These are phyloP conservation scores for Wickerhamiella occidentalis DNA, from an alignment of 805 yeast genomes.

Conservation along the genomic window DNA sequence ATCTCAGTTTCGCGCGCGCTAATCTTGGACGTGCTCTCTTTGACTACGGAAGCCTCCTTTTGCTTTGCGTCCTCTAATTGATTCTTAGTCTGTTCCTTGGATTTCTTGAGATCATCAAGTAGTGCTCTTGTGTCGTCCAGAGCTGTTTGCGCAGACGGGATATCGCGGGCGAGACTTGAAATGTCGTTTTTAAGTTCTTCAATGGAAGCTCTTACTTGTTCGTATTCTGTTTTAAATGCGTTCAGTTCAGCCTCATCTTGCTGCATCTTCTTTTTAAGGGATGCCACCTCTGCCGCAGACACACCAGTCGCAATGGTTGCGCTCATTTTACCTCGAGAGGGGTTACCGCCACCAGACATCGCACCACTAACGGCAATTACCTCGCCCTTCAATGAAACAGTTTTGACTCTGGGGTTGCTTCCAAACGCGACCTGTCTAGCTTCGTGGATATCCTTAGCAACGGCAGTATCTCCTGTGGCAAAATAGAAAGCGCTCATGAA, in stretches of 20 bases:
- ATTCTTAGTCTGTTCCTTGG: not conserved
- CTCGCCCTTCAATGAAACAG: slow-evolving; percentile 86
- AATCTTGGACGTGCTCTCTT: not conserved
- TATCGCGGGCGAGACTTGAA: slow-evolving; percentile 35
- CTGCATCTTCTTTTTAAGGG: slow-evolving; percentile 13
- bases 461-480: slow-evolving; percentile 76
- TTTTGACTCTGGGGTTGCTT: slow-evolving; percentile 55
- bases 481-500: slow-evolving; percentile 84
- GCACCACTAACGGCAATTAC: slow-evolving; percentile 89
- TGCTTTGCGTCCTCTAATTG: not conserved
- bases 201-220: slow-evolving; percentile 40
- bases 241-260: not conserved
- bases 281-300: slow-evolving; percentile 8
- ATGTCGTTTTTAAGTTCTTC: not conserved
- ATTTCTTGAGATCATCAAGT: not conserved
- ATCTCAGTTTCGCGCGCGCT: slow-evolving; percentile 36
- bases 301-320: slow-evolving; percentile 10
- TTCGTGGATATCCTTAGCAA: slow-evolving; percentile 61
- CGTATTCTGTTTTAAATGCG: not conserved
- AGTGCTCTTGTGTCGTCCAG: not conserved
- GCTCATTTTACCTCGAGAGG: slow-evolving; percentile 62
- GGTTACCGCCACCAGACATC: slow-evolving; percentile 89
- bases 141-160: slow-evolving; percentile 29
- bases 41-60: not conserved
- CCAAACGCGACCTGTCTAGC: slow-evolving; percentile 89